Percentiles rank a stretch among this genome's conserved stretches.
Evolutionary conservation across 352 stramenopile species (phyloP).

Genomic region (Globisporangium recalcitrans): DNA sequence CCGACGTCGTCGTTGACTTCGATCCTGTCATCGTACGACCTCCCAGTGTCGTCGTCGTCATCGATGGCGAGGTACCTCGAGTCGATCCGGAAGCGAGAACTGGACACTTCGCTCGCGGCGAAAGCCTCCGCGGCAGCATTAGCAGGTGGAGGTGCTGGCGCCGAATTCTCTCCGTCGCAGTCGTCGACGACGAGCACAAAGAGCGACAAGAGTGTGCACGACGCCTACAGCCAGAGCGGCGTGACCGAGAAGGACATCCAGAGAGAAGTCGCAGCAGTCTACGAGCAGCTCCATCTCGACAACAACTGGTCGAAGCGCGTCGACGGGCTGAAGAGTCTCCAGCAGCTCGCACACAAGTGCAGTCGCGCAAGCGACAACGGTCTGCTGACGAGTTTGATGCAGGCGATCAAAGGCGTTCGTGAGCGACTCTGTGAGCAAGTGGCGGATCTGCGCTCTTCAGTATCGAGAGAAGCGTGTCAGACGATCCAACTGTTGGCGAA

Average conservation of each 20-base stretch:
- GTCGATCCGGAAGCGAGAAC: slow-evolving; percentile 38
- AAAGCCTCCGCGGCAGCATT: slow-evolving; percentile 17
- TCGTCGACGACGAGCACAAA: slow-evolving; percentile 35
- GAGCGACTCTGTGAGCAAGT: slow-evolving; percentile 72
- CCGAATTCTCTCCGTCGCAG: slow-evolving; percentile 37
- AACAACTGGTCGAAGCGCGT: slow-evolving; percentile 82
- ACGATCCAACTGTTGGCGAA: slow-evolving; percentile 63
- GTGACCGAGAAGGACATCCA: slow-evolving; percentile 62
- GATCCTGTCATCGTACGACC: slow-evolving; percentile 44
- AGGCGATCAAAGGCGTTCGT: slow-evolving; percentile 47
- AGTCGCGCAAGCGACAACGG: slow-evolving; percentile 26
- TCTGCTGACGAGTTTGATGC: slow-evolving; percentile 24
- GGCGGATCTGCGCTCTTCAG: slow-evolving; percentile 68
- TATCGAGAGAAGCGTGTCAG: slow-evolving; percentile 67
- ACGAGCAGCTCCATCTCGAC: slow-evolving; percentile 49
- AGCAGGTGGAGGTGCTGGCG: slow-evolving; percentile 8
- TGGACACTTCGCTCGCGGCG: slow-evolving; percentile 22
- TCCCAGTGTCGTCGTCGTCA: slow-evolving; percentile 37
- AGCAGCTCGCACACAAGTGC: slow-evolving; percentile 48
- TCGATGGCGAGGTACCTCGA: slow-evolving; percentile 53
- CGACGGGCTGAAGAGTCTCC: slow-evolving; percentile 54
- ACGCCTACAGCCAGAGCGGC: slow-evolving; percentile 10
- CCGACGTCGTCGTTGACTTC: slow-evolving; percentile 26
- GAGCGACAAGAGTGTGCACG: slow-evolving; percentile 11
- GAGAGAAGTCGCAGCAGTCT: slow-evolving; percentile 44